phyloP scores from a whole-genome alignment of 441 rosid genomes.

The Mallotus japonicus region DNA sequence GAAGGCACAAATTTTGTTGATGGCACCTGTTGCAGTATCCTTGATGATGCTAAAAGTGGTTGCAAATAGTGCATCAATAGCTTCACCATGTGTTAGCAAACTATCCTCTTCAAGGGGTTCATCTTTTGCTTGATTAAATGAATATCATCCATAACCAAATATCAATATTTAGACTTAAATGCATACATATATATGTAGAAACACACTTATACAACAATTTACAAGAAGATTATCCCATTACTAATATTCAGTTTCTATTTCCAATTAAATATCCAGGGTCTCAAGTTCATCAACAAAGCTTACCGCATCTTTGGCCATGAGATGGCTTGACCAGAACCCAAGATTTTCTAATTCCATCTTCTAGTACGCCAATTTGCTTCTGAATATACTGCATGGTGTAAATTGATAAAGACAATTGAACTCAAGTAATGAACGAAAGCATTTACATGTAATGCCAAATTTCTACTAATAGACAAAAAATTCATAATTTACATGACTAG shows the following conservation, averaged over 20 bases:
- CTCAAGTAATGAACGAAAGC: conserved; percentile 4
- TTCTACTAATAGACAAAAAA: background rate
- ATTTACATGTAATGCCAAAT: background rate
- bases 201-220: background rate
- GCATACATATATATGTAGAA: background rate
- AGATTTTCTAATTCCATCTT: conserved; percentile 73
- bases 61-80: conserved; percentile 77
- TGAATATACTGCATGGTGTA: conserved; percentile 65
- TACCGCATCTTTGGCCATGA: conserved; percentile 45
- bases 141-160: background rate
- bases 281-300: conserved; percentile 28
- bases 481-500: background rate
- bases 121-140: conserved; percentile 32
- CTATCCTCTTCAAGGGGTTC: conserved; percentile 51
- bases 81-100: conserved; percentile 57
- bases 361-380: conserved; percentile 67
- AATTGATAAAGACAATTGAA: conserved; percentile 1
- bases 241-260: background rate
- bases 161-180: background rate
- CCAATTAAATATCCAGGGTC: background rate
- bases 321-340: conserved; percentile 58
- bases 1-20: conserved; percentile 61
- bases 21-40: conserved; percentile 59
- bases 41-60: conserved; percentile 72
- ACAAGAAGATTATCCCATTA: background rate